Conservation (phyloP, 768 basidiomycete species). For the Phlebiopsis gigantea region DNA sequence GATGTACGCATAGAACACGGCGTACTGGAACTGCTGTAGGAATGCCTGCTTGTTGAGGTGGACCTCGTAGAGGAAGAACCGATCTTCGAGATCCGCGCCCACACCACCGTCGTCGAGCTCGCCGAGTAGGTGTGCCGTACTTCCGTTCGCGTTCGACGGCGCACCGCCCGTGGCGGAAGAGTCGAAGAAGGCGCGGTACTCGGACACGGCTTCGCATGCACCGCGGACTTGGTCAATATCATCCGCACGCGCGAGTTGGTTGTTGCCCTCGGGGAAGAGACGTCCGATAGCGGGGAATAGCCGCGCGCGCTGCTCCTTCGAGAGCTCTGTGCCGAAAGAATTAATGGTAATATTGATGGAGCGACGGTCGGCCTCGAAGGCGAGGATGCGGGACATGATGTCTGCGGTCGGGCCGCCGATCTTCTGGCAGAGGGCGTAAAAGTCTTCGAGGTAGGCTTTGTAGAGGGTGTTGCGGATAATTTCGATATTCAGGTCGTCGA, state of each 20-base stretch:
- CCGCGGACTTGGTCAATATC: slow-evolving; percentile 90
- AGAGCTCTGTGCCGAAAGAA: slow-evolving; percentile 92
- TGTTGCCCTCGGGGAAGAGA: slow-evolving; percentile 94
- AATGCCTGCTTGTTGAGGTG: slow-evolving; percentile 92
- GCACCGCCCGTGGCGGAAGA: slow-evolving; percentile 29
- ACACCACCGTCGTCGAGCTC: slow-evolving; percentile 32
- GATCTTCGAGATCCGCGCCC: slow-evolving; percentile 78
- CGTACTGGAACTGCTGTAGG: slow-evolving; percentile 95
- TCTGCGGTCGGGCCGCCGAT: slow-evolving; percentile 84
- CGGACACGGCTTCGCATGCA: slow-evolving; percentile 81
- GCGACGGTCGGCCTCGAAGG: slow-evolving; percentile 95
- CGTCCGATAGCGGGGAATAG: slow-evolving; percentile 93
- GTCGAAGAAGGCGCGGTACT: slow-evolving; percentile 90
- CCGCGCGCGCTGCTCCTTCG: slow-evolving; percentile 91
- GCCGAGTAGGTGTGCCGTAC: slow-evolving; percentile 23
- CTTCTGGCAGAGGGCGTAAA: slow-evolving; percentile 75
- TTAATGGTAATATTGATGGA: slow-evolving; percentile 99
- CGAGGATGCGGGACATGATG: slow-evolving; percentile 86
- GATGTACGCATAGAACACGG: slow-evolving; percentile 89
- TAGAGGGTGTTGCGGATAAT: slow-evolving; percentile 99
- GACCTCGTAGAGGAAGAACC: slow-evolving; percentile 92
- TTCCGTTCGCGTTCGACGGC: slow-evolving; percentile 29
- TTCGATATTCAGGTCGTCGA: slow-evolving; percentile 99
- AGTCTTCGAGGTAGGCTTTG: slow-evolving; percentile 98
- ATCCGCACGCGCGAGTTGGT: slow-evolving; percentile 87